Conservation (phyloP, 163 green algal species). For the Trebouxiophyceae sp. region DNA sequence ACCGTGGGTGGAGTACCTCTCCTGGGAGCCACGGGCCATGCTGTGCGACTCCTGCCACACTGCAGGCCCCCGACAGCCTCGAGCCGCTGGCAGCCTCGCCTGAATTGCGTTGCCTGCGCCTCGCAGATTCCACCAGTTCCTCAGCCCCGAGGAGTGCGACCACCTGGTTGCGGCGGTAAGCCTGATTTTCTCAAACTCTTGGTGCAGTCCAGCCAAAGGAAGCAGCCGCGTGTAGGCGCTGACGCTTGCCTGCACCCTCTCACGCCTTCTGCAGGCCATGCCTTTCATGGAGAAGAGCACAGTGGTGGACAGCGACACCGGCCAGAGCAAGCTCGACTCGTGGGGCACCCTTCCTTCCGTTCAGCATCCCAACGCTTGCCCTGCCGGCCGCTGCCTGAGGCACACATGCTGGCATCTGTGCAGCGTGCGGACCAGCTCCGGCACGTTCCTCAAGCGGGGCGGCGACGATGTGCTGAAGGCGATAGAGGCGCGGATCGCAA, state of each 20-base stretch:
- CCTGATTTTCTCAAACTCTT: neutral
- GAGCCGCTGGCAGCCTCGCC: too few relatives aligned
- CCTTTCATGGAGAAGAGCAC: conserved; percentile 37
- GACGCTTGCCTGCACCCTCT: neutral
- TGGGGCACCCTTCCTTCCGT: neutral
- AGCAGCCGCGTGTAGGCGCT: too few relatives aligned
- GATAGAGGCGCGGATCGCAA: conserved; percentile 62
- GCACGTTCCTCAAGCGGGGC: conserved; percentile 34
- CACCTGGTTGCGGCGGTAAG: conserved; percentile 38
- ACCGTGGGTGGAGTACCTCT: conserved; percentile 34
- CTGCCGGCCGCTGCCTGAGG: neutral
- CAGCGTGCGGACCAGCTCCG: conserved; percentile 42
- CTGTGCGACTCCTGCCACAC: conserved; percentile 17
- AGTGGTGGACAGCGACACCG: conserved; percentile 62
- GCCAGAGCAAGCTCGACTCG: conserved; percentile 28
- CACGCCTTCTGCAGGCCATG: conserved; percentile 14
- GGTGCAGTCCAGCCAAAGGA: too few relatives aligned
- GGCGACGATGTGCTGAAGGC: conserved; percentile 44
- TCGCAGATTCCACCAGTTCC: conserved; percentile 51
- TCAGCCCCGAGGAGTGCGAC: conserved; percentile 50
- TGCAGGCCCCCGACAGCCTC: neutral
- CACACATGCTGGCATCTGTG: conserved; percentile 1
- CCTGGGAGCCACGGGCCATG: conserved; percentile 44
- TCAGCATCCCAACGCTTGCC: neutral
- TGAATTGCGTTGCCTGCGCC: neutral